Base-by-base conservation (phyloP, 768 basidiomycete species). In the Sarcodon aspratus region DNA sequence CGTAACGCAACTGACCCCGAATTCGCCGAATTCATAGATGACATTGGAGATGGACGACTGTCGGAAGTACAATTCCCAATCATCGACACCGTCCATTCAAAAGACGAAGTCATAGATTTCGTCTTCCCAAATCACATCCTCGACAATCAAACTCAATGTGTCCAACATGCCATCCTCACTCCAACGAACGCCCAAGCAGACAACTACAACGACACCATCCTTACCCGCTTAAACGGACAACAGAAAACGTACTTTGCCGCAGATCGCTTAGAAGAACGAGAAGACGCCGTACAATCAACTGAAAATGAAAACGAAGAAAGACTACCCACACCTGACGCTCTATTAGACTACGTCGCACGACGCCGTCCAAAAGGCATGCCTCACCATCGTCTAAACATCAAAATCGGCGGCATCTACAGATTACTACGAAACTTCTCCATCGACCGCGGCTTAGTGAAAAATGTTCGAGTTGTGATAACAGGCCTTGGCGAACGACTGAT, bases 371-470 rank as follows among this genome's bases (percentile, higher is more conserved):
- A 59, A 3, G 58, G 60, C 8, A 44, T 63, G 11, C 63, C 64
- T 3, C 50, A 54, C 10, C 55, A 64, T 40, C 36, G 45, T 12
- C 50, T 72, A 1, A 47, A 34, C 0, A 51, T 71, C 10, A 69
- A 68, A 52, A 56, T 58, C 1, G 59, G 60, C 8, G 60, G 55
- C 0, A 55, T 70, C 8, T 71, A 61, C 49, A 50, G 64, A 3
- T 54, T 68, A 3, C 53, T 71, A 49, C 59, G 66, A 33, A 72
- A 72, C 56, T 60, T 70, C 32, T 63, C 66, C 0, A 48, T 66
- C 1, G 63, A 68, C 7, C 52, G 54, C 1, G 69, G 69, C 0
- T 52, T 71, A 17, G 69, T 70, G 6, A 70, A 71, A 54, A 73
- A 71, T 56, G 59, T 62, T 0, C 54, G 66, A 2, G 67, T 69